Conservation (phyloP, 768 basidiomycete genomes). For the Tylopilus sp. region DNA sequence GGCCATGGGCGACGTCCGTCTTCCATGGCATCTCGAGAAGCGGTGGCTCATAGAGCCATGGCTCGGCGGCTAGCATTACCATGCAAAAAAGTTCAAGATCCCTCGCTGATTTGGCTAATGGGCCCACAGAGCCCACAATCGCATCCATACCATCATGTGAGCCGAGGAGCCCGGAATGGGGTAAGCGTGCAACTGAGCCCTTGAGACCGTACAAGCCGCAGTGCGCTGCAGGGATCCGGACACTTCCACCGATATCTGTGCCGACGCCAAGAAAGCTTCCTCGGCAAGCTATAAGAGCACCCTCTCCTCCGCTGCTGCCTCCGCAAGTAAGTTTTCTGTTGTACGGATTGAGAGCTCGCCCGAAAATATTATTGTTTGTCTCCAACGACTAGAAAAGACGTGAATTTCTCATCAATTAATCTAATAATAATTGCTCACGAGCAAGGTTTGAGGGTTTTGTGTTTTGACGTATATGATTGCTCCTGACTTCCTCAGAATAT, state of each 20-base stretch:
- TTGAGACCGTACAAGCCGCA: slow-evolving; percentile 44
- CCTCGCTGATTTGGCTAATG: slow-evolving; percentile 45
- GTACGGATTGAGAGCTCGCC: slow-evolving; percentile 68
- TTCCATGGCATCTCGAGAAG: slow-evolving; percentile 51
- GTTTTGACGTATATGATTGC: slow-evolving; percentile 47
- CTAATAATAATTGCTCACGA: slow-evolving; percentile 33
- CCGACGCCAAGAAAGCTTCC: slow-evolving; percentile 42
- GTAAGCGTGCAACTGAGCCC: slow-evolving; percentile 48
- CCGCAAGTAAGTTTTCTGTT: slow-evolving; percentile 43
- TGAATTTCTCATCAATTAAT: slow-evolving; percentile 7
- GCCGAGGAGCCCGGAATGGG: slow-evolving; percentile 47
- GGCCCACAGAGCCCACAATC: slow-evolving; percentile 48
- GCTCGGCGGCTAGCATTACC: slow-evolving; percentile 43
- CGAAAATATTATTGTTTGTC: slow-evolving; percentile 51
- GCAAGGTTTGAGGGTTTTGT: slow-evolving; percentile 46
- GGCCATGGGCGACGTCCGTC: slow-evolving; percentile 36
- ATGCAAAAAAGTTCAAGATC: slow-evolving; percentile 48
- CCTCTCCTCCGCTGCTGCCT: slow-evolving; percentile 49
- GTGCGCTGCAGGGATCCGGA: slow-evolving; percentile 41
- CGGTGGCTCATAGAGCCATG: slow-evolving; percentile 46
- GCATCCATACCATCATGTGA: slow-evolving; percentile 54
- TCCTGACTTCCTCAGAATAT: slow-evolving; percentile 43
- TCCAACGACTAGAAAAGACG: slow-evolving; percentile 41
- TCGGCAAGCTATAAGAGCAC: slow-evolving; percentile 41
- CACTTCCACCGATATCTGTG: slow-evolving; percentile 49